These are phyloP conservation scores for Rhamnella rubrinervis DNA, from an alignment of 331 rosid genomes.

Conservation along the genomic window DNA sequence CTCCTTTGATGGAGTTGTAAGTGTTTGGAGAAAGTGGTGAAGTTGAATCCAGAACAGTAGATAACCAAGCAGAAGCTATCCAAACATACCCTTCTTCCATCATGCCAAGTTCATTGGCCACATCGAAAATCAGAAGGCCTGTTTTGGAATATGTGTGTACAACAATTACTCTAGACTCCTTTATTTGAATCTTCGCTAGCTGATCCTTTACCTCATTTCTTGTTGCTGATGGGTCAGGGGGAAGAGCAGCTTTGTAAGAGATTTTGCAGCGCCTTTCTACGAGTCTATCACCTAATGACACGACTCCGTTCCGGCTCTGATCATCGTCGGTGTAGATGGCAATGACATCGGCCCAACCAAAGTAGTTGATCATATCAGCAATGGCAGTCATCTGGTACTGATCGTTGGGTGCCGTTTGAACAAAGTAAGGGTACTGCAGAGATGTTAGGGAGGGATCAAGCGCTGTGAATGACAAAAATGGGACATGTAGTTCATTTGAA, in stretches of 20 bases:
- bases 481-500: constrained; percentile 44
- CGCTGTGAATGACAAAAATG: constrained; percentile 44
- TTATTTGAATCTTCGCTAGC: constrained; percentile 24
- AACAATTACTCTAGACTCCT: constrained; percentile 42
- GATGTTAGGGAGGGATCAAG: constrained; percentile 41
- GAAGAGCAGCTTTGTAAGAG: constrained; percentile 42
- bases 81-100: constrained; percentile 45
- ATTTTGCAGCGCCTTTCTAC: constrained; percentile 33
- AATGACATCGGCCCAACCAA: constrained; percentile 34
- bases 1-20: constrained; percentile 39
- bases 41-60: constrained; percentile 43
- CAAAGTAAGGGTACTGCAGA: constrained; percentile 45
- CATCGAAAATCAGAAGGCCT: constrained; percentile 42
- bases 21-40: constrained; percentile 29
- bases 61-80: constrained; percentile 46
- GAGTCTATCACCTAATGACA: constrained; percentile 38
- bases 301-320: constrained; percentile 40
- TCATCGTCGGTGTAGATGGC: constrained; percentile 46
- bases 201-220: constrained; percentile 17
- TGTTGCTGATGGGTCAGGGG: constrained; percentile 41
- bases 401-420: constrained; percentile 57
- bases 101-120: constrained; percentile 42
- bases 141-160: constrained; percentile 30
- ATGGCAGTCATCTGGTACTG: constrained; percentile 46
- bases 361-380: constrained; percentile 35